Evolutionary conservation across 768 basidiomycete species (phyloP), one percentile per base, ranked within the genome.

Genomic region (Suillus alpinus): DNA sequence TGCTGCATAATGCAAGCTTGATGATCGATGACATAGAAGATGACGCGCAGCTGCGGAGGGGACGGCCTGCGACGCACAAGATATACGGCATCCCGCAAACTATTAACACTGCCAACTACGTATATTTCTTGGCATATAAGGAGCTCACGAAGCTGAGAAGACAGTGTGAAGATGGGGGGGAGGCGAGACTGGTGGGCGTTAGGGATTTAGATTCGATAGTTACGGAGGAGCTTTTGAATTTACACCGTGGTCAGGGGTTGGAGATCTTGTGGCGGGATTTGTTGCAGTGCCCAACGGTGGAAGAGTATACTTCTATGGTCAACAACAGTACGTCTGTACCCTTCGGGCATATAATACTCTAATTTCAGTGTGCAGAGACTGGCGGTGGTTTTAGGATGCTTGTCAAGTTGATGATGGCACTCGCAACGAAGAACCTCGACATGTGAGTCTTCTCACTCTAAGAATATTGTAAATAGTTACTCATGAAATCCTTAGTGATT

Each of bases 21-120:
- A 81, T 98, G 95, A 84, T 97, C 63, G 94, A 97, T 70, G 95
- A 97, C 71, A 95, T 97, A 41, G 92, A 97, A 73, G 95, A 97
- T 64, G 91, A 90, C 59, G 91, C 91, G 0, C 91, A 93, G 65
- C 79, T 97, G 41, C 81, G 95, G 23, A 76, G 96, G 64, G 96
- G 96, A 2, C 81, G 84, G 34, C 95, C 95, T 81, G 68, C 95
- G 29, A 86, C 93, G 0, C 95, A 99, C 77, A 93, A 92, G 77
- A 96, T 99, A 65, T 99, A 96, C 66, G 96, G 96, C 1, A 78
- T 97, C 3, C 94, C 96, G 0, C 96, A 98, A 70, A 97, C 96
- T 0, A 95, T 99, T 76, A 99, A 99, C 71, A 87, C 90, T 0
- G 96, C 96, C 0, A 98, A 97, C 70, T 98, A 98, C 65, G 94